These are phyloP conservation scores for Trypanosoma congolense DNA, from an alignment of 208 protist species.

Conservation along the genomic window DNA sequence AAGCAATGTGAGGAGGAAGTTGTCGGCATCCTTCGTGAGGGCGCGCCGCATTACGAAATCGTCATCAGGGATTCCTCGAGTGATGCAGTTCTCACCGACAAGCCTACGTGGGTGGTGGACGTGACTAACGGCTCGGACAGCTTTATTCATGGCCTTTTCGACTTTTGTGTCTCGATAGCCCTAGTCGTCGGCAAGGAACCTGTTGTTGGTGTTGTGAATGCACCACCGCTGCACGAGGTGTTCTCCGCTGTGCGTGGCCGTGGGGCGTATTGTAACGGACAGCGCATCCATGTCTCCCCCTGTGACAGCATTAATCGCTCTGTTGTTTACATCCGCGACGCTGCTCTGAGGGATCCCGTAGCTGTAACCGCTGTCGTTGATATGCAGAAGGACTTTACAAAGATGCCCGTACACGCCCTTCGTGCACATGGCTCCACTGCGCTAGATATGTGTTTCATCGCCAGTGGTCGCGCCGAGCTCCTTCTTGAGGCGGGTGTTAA, in stretches of 20 bases:
- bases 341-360: constrained; percentile 44
- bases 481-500: constrained; percentile 77
- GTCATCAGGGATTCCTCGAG: constrained; percentile 60
- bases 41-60: constrained; percentile 58
- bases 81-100: constrained; percentile 28
- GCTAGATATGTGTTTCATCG: constrained; percentile 87
- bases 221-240: constrained; percentile 72
- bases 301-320: constrained; percentile 33
- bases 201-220: constrained; percentile 74
- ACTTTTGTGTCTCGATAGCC: constrained; percentile 84
- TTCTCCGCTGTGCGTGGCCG: constrained; percentile 71
- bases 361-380: constrained; percentile 43
- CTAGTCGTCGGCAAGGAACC: constrained; percentile 66
- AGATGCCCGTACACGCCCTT: constrained; percentile 64
- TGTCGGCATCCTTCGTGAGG: constrained; percentile 42
- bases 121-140: constrained; percentile 77
- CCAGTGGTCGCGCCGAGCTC: constrained; percentile 60
- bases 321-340: constrained; percentile 63
- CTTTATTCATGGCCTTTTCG: constrained; percentile 79
- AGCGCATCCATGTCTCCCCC: constrained; percentile 74
- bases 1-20: constrained; percentile 75
- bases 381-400: constrained; percentile 59
- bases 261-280: constrained; percentile 82
- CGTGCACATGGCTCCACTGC: constrained; percentile 67
- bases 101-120: constrained; percentile 82